Evolutionary conservation across 2,329 filamentous ascomycete genomes (phyloP).

Genomic region (Venturia asperata): DNA sequence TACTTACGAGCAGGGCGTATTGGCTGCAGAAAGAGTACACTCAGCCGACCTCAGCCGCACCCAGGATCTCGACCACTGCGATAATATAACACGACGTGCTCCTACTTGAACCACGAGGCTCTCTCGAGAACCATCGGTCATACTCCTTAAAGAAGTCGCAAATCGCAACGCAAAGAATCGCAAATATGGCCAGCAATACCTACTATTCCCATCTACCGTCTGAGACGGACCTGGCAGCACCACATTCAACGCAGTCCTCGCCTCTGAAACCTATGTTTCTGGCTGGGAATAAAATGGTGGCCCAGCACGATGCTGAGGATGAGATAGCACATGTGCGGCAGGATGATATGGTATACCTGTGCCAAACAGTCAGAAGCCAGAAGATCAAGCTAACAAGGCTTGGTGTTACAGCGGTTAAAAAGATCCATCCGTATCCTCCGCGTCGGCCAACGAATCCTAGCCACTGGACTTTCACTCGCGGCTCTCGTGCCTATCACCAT

Average conservation of each 20-base stretch:
- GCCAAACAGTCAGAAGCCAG: background rate
- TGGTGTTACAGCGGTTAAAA: constrained; percentile 28
- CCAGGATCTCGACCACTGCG: background rate
- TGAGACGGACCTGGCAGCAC: background rate
- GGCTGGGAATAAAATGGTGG: constrained; percentile 1
- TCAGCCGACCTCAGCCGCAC: background rate
- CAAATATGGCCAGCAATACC: background rate
- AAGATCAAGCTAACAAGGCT: background rate
- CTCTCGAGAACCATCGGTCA: background rate
- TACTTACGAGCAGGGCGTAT: background rate
- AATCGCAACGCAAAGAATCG: background rate
- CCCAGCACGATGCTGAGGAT: background rate
- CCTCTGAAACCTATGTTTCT: constrained; percentile 13
- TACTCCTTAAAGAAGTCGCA: background rate
- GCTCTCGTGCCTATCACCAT: constrained; percentile 32
- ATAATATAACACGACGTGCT: background rate
- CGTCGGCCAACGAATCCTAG: constrained; percentile 31
- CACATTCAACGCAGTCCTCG: background rate
- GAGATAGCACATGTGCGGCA: background rate
- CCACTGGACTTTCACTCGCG: constrained; percentile 30
- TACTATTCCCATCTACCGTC: constrained; percentile 7
- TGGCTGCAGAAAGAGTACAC: background rate
- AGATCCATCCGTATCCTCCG: constrained; percentile 33
- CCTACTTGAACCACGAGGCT: background rate
- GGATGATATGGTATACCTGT: background rate